Evolutionary conservation across 2,329 filamentous ascomycete species (phyloP).

Genomic region (Spiromastix sp.): DNA sequence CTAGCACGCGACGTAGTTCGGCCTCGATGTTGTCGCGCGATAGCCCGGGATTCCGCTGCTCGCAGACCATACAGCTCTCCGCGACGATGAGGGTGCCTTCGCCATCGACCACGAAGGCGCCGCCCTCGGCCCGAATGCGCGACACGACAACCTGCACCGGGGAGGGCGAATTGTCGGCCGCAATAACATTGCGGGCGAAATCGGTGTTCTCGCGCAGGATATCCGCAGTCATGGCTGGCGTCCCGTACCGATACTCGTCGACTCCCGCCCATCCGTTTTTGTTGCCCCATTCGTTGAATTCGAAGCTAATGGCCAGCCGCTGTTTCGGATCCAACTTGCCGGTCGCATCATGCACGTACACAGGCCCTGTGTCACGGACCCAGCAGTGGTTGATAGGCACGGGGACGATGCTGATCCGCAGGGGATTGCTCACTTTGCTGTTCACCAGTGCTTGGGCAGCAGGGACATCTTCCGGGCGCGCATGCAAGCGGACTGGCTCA

Average conservation of each 20-base stretch:
- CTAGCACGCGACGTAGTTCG: slow-evolving; percentile 18
- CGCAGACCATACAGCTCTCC: slow-evolving; percentile 23
- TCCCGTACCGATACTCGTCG: too few relatives aligned
- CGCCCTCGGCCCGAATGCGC: slow-evolving; percentile 25
- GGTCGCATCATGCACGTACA: slow-evolving; percentile 15
- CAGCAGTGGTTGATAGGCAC: slow-evolving; percentile 19
- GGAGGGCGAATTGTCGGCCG: slow-evolving; percentile 8
- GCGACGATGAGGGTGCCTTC: slow-evolving; percentile 25
- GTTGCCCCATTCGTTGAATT: too few relatives aligned
- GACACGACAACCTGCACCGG: too few relatives aligned
- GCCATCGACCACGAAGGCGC: slow-evolving; percentile 25
- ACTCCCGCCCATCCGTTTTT: too few relatives aligned
- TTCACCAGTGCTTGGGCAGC: too few relatives aligned
- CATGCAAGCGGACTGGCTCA: slow-evolving; percentile 22
- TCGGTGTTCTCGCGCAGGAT: slow-evolving; percentile 12
- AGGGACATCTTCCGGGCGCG: slow-evolving; percentile 16
- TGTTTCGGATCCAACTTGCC: too few relatives aligned
- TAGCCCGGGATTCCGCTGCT: slow-evolving; percentile 20
- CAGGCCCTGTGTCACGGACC: slow-evolving; percentile 22
- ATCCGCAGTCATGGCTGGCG: slow-evolving; percentile 5
- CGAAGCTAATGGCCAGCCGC: too few relatives aligned
- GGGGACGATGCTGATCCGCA: slow-evolving; percentile 14
- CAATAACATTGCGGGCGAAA: slow-evolving; percentile 9
- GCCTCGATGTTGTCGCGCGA: slow-evolving; percentile 15
- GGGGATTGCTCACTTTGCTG: too few relatives aligned